Evolutionary conservation across 2,329 filamentous ascomycete genomes (phyloP), one percentile per base, ranked within the genome.

Genomic region (Cladophialophora yegresii): DNA sequence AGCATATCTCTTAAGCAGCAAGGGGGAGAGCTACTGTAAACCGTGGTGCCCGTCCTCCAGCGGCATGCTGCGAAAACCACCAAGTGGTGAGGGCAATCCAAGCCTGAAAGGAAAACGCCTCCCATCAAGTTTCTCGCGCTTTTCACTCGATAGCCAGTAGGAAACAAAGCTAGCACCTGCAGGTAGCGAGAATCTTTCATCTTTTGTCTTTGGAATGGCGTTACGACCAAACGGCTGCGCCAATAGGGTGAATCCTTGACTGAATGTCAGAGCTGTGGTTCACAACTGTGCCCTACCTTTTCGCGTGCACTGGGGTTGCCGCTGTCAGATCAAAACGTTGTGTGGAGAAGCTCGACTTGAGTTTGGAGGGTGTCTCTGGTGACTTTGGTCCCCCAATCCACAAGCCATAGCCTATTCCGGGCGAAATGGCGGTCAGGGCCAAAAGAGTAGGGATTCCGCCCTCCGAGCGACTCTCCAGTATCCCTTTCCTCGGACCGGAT

Each of bases 391-490:
- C 62, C 51, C 58, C 62, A 63, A 67, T 62, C 62, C 64, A 53
- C 26, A 23, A 23, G 43, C 36, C 36, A 43, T 57, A 54, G 40
- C 26, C 22, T 53, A 28, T 23, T 26, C 20, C 45, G 55, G 58
- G 43, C 36, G 51, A 67, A 65, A 67, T 54, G 64, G 65, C 65
- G 65, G 65, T 67, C 65, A 67, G 61, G 61, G 58, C 47, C 36
- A 20, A 28, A 61, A 50, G 32, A 62, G 54, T 63, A 26, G 43
- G 53, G 36, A 47, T 43, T 16, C 40, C 32, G 47, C 22, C 47
- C 22, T 20, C 13, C 13, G 9, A 51, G 20, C 26, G 20, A 5
- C 8, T 20, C 36, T 6, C 36, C 6, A 51, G 47, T 20, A 26
- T 51, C 47, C 16, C 13, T 23, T n/a, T 7, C 13, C 16, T 10